Evolutionary conservation across 805 yeast genomes (phyloP).

Genomic region (Metschnikowia aberdeeniae): DNA sequence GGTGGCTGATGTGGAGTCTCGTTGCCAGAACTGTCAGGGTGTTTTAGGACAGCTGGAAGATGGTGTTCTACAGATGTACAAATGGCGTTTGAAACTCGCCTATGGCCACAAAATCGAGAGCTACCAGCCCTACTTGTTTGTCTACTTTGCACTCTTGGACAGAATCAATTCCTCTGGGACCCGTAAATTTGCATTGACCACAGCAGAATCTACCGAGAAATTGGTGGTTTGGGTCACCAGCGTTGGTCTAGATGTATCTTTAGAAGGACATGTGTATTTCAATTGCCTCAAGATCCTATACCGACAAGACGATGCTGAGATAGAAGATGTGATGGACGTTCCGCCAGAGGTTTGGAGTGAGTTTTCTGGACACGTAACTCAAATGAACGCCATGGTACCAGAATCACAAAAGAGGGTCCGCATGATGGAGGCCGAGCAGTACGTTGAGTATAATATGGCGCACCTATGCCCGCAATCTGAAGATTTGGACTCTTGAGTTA

Average conservation of each 20-base stretch:
- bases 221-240: constrained; percentile 35
- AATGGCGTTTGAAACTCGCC: constrained; percentile 50
- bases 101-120: constrained; percentile 14
- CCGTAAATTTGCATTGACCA: constrained; percentile 26
- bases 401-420: constrained; percentile 2
- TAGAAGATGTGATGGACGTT: constrained; percentile 10
- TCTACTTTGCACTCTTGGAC: constrained; percentile 28
- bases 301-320: constrained; percentile 7
- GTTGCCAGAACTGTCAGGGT: constrained; percentile 36
- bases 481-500: background rate
- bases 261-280: constrained; percentile 13
- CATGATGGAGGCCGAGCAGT: constrained; percentile 10
- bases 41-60: constrained; percentile 39
- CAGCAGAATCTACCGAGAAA: constrained; percentile 12
- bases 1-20: constrained; percentile 24
- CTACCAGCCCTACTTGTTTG: constrained; percentile 18
- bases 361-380: constrained; percentile 6
- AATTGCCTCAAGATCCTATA: constrained; percentile 31
- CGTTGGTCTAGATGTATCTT: constrained; percentile 29
- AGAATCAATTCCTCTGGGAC: constrained; percentile 37
- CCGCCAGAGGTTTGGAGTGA: constrained; percentile 11
- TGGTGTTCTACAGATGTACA: constrained; percentile 33
- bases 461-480: constrained; percentile 18
- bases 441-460: constrained; percentile 20
- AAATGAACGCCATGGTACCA: constrained; percentile 10